Conservation (phyloP, 192 early-diverging fungal genomes). For the Coemansia sp. region DNA sequence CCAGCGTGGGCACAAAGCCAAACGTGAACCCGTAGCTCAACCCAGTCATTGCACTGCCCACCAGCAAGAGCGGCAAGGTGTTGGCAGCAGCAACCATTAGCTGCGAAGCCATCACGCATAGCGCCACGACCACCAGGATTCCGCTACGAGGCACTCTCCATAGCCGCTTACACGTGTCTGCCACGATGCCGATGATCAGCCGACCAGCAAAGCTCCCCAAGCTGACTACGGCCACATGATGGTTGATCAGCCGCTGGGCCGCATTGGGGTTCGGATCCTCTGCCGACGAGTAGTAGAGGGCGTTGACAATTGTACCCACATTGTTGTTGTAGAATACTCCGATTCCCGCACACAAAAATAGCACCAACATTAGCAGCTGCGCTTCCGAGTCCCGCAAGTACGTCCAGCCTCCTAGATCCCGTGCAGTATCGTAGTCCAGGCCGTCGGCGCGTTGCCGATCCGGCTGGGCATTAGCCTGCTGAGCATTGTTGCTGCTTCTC, state of each 20-base stretch:
- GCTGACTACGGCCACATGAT: constrained; percentile 48
- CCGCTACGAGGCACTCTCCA: constrained; percentile 46
- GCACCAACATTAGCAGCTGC: constrained; percentile 44
- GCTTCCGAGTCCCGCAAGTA: constrained; percentile 51
- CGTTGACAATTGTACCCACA: constrained; percentile 51
- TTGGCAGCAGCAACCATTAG: constrained; percentile 24
- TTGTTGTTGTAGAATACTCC: constrained; percentile 57
- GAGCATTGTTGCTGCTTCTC: not conserved
- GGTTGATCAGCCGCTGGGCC: constrained; percentile 53
- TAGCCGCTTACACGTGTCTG: constrained; percentile 41
- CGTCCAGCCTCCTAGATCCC: constrained; percentile 41
- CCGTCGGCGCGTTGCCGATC: constrained; percentile 13
- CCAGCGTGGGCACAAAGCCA: constrained; percentile 48
- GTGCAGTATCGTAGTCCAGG: constrained; percentile 50
- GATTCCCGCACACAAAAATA: constrained; percentile 51
- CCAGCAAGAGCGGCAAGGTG: constrained; percentile 21
- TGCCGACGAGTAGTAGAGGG: constrained; percentile 47
- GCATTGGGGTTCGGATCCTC: constrained; percentile 21
- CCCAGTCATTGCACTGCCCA: constrained; percentile 47
- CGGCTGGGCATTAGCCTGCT: not conserved
- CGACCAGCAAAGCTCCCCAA: constrained; percentile 48
- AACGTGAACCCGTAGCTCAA: constrained; percentile 51
- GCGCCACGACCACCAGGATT: constrained; percentile 34
- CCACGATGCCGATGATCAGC: constrained; percentile 39
- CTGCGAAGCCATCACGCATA: constrained; percentile 40